Base-by-base conservation (phyloP, 2,329 filamentous ascomycete genomes). In the Nemania sp. region DNA sequence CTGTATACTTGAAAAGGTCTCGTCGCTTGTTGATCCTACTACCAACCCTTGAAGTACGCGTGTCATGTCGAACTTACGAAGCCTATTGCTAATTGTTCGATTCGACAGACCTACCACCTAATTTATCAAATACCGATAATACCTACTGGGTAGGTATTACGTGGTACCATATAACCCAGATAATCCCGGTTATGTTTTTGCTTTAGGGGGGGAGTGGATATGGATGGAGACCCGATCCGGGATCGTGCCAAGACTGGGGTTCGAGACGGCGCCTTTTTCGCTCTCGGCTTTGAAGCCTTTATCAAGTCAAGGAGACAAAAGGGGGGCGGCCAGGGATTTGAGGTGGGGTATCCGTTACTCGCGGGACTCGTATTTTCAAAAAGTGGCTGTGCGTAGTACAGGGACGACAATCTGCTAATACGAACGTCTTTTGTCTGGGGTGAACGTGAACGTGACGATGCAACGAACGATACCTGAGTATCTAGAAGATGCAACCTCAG, bases 181-280 rank as follows among this genome's bases (percentile, higher is more conserved):
- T 13, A 39, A 39, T 12, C 15, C 54, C 29, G 37, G 57, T 57
- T 57, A 37, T 49, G 53, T 63, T 50, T n/a, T 57, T 40, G 34
- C 11, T 48, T 34, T 17, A 15, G 4, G 9, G 21, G 18, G 20
- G 42, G 11, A 5, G 43, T 46, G 21, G 21, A 32, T 46, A 20
- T 20, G 43, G 43, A 46, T n/a, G 45, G 13, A 45, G n/a, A 18
- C 11, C 13, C 45, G 45, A 48, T 48, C 52, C 25, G 50, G 25
- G 42, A 57, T 48, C 50, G 50, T 55, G 61, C 61, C 61, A 63
- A 63, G 61, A 61, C 58, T 43, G 61, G 58, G 53, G 57, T 63
- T 54, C 45, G 29, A 13, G 15, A 50, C n/a, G 32, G 11, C 32
- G 43, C 9, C 32, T 18, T 17, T 15, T 21, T 50, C 42, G 48